phyloP scores from a whole-genome alignment of 1,284 basidiomycete species.

The Irpex rosettiformis region DNA sequence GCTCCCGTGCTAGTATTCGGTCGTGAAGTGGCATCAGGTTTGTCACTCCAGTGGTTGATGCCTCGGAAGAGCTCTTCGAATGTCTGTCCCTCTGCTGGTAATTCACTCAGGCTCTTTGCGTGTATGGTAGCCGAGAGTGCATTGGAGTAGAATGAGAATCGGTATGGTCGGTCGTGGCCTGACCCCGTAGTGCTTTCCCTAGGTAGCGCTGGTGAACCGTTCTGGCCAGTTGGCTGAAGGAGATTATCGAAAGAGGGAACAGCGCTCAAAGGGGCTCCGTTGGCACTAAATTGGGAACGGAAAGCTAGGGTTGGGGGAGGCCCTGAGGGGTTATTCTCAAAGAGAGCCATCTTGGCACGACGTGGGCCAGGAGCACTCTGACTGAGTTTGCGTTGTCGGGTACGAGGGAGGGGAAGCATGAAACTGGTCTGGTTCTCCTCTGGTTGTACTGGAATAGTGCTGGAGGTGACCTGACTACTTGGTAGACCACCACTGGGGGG shows the following conservation, averaged over 20 bases:
- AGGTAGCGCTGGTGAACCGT: conserved; percentile 5
- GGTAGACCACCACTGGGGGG: conserved; percentile 12
- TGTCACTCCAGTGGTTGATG: conserved; percentile 12
- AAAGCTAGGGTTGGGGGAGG: conserved; percentile 41
- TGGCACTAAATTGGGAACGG: conserved; percentile 27
- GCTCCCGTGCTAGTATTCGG: conserved; percentile 16
- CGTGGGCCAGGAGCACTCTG: conserved; percentile 67
- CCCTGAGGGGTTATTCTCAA: conserved; percentile 60
- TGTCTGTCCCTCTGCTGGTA: conserved; percentile 91
- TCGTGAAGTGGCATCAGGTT: conserved; percentile 15
- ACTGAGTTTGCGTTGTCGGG: conserved; percentile 80
- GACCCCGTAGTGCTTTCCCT: conserved; percentile 17
- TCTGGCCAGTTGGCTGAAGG: conserved; percentile 4
- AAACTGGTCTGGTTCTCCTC: conserved; percentile 17
- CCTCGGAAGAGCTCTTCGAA: conserved; percentile 92
- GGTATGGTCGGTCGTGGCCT: conserved; percentile 88
- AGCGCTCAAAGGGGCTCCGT: conserved; percentile 28
- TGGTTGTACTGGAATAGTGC: conserved; percentile 8
- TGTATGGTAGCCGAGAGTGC: conserved; percentile 92
- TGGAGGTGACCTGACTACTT: conserved; percentile 11
- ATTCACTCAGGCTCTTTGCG: conserved; percentile 87
- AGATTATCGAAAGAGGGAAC: conserved; percentile 34
- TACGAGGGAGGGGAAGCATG: conserved; percentile 28
- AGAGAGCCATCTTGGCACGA: conserved; percentile 85
- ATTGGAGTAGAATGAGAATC: conserved; percentile 99